These are phyloP conservation scores for Tillandsia leiboldiana DNA, from an alignment of 176 grass and related monocot species.

Conservation along the genomic window DNA sequence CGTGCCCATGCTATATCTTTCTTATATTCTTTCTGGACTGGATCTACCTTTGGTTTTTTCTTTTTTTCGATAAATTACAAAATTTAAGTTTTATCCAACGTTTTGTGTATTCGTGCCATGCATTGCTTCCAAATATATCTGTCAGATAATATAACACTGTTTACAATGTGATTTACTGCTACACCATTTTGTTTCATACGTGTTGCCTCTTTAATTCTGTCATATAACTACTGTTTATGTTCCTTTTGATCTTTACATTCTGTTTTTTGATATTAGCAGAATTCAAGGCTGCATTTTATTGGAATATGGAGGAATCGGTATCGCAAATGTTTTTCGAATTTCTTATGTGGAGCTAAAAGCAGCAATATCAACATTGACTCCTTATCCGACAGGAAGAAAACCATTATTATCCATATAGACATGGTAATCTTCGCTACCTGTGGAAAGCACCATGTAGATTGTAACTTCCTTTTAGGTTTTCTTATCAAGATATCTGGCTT, in stretches of 20 bases:
- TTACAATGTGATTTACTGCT: no score
- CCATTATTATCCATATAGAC: constrained; percentile 73
- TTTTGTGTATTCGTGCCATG: not conserved
- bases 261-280: constrained; percentile 33
- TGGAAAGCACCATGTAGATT: not conserved
- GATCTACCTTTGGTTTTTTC: no score
- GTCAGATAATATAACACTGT: no score
- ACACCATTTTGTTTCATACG: no score
- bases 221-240: constrained; percentile 3
- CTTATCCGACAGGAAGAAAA: constrained; percentile 38
- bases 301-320: constrained; percentile 97
- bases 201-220: not conserved
- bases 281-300: constrained; percentile 94
- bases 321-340: constrained; percentile 59
- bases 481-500: not conserved
- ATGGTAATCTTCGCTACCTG: constrained; percentile 50
- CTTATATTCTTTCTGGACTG: no score
- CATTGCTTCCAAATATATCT: no score
- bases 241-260: not conserved
- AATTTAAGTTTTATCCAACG: no score
- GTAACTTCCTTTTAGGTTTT: not conserved
- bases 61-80: no score
- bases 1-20: no score
- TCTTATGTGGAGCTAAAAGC: constrained; percentile 33
- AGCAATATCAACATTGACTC: constrained; percentile 26